Conservation (phyloP, 2,329 filamentous ascomycete genomes). For the Talaromyces sp. region DNA sequence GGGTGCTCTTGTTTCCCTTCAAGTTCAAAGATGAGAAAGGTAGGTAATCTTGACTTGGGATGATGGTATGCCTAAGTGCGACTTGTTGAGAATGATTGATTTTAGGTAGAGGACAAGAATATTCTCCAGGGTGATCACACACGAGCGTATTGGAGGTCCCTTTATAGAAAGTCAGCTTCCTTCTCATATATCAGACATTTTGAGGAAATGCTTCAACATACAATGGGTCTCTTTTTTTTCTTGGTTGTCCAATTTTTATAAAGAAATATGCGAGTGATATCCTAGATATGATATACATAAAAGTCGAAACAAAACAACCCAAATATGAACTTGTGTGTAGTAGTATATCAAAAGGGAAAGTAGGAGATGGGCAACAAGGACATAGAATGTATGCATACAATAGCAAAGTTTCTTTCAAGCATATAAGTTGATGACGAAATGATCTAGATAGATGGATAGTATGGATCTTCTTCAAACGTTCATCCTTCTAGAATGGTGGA, state of each 20-base stretch:
- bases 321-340: neutral
- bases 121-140: neutral
- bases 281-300: neutral
- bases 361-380: neutral
- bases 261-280: neutral
- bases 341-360: constrained; percentile 7
- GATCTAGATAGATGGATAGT: neutral
- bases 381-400: constrained; percentile 3
- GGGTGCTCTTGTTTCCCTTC: neutral
- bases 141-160: constrained; percentile 1
- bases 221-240: neutral
- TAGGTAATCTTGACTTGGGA: too few relatives aligned
- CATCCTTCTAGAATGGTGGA: neutral
- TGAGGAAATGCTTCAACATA: neutral
- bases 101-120: neutral
- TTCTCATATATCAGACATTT: too few relatives aligned
- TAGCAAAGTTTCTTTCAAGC: neutral
- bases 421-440: neutral
- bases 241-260: neutral
- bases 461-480: neutral
- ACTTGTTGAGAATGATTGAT: neutral
- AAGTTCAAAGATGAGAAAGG: neutral
- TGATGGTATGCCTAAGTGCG: neutral
- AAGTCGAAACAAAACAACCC: neutral
- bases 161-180: constrained; percentile 5